Base-by-base conservation (phyloP, 305 asterid genomes). In the Coffea humblotiana region DNA sequence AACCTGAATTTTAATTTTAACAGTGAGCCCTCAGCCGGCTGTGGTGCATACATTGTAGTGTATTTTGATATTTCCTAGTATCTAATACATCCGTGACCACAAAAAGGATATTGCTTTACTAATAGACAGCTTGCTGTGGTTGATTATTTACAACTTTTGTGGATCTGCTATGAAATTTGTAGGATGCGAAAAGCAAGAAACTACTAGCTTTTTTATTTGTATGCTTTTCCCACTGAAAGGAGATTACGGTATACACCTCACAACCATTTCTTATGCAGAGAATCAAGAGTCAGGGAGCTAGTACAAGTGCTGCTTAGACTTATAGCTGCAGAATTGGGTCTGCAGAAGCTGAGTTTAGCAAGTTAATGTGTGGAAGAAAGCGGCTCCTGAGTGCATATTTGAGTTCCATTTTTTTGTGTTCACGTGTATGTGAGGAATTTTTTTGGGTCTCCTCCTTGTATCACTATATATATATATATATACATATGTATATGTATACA, bases 261-360 rank as follows among this genome's bases (percentile, higher is more conserved):
- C 81, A 51, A 37, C 77, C 51, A 83, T 72, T 87, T 49, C 77
- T 48, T 87, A 51, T 82, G 79, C 97, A 95, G 99, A 91, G 97
- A 92, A 84, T 82, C 91, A 43, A 88, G 90, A 84, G 90, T 95
- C 63, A 89, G 97, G 85, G 97, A 88, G 83, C 88, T 90, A 80
- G 97, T 95, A 74, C 98, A 88, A 89, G 94, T 85, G 60, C 86
- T 92, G 76, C 95, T 93, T 66, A 91, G 90, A 85, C 93, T 91
- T 68, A 78, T 92, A 76, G 82, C 93, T 65, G 83, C 81, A 58
- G 98, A 92, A 67, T 60, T 95, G 85, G 98, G 99, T 37, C 84
- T 95, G 85, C 88, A 87, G 75, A 92, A 85, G 84, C 92, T 86
- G 75, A 87, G 77, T 60, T 73, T 78, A 69, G 87, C 76, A 45